A percentile compares a stretch with the other conserved stretches of the same genome.
Conservation (phyloP, 2,329 filamentous ascomycete genomes). For the Pseudocercospora ulei region DNA sequence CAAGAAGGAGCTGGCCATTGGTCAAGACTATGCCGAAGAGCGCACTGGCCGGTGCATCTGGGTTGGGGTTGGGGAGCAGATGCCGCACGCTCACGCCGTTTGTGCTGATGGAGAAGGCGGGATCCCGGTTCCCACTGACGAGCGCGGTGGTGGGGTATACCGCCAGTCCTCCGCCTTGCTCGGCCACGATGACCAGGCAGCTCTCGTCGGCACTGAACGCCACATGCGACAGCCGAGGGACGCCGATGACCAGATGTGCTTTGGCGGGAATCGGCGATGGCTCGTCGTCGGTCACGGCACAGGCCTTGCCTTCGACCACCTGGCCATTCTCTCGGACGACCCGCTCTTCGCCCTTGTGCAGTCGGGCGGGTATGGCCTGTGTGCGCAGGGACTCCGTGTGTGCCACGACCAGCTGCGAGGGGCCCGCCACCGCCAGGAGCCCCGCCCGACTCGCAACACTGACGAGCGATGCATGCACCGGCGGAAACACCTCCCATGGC, state of each 20-base stretch:
- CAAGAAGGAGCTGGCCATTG: slow-evolving; percentile 72
- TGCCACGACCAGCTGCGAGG: slow-evolving; percentile 65
- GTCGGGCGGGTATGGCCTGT: slow-evolving; percentile 43
- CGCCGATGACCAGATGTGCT: slow-evolving; percentile 21
- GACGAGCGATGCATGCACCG: slow-evolving; percentile 70
- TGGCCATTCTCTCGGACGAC: background rate
- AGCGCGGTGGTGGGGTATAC: slow-evolving; percentile 69
- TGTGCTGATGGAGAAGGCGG: slow-evolving; percentile 66
- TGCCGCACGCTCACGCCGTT: slow-evolving; percentile 63
- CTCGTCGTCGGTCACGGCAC: slow-evolving; percentile 10
- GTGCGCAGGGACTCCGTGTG: slow-evolving; percentile 68
- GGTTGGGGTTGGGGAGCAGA: slow-evolving; percentile 68
- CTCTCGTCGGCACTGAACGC: slow-evolving; percentile 84
- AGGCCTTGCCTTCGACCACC: slow-evolving; percentile 1
- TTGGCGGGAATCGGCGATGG: slow-evolving; percentile 6
- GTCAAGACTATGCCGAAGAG: slow-evolving; percentile 67
- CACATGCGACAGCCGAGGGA: slow-evolving; percentile 75
- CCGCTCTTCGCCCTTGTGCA: slow-evolving; percentile 7
- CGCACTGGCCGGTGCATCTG: slow-evolving; percentile 50
- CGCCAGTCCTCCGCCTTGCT: slow-evolving; percentile 68
- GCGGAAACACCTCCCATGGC: slow-evolving; percentile 65
- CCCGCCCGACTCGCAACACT: slow-evolving; percentile 71
- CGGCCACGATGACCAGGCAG: slow-evolving; percentile 71
- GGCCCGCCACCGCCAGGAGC: slow-evolving; percentile 77
- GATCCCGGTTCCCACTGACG: slow-evolving; percentile 54